Conservation (phyloP, 179 eudicot species). For the Spinacia oleracea region DNA sequence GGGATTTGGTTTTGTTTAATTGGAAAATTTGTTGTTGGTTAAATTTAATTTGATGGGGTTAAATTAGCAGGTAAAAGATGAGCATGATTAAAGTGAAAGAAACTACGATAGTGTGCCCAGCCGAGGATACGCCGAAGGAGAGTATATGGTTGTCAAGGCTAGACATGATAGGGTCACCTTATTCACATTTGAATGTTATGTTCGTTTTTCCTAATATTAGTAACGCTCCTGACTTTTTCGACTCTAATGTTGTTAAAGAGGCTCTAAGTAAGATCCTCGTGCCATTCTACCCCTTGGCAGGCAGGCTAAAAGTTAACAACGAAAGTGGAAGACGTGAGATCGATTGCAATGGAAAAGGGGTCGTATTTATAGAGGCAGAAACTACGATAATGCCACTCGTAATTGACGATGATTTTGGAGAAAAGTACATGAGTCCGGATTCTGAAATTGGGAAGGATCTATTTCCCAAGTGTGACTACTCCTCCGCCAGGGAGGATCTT, state of each 20-base stretch:
- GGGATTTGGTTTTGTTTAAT: too few relatives aligned
- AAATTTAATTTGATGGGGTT: too few relatives aligned
- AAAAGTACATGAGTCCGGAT: too few relatives aligned
- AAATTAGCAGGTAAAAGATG: too few relatives aligned
- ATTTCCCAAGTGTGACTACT: not conserved
- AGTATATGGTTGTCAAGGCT: too few relatives aligned
- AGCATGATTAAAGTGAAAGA: not conserved
- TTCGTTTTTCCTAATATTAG: not conserved
- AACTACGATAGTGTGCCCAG: not conserved
- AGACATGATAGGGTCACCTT: too few relatives aligned
- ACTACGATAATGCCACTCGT: not conserved
- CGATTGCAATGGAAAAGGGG: constrained; percentile 16
- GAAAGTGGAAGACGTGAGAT: not conserved
- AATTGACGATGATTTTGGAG: constrained; percentile 6
- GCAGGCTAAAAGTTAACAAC: not conserved
- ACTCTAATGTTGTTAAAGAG: not conserved
- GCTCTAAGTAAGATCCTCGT: not conserved
- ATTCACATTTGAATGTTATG: not conserved
- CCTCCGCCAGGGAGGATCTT: not conserved
- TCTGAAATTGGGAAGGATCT: too few relatives aligned
- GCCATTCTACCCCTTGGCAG: constrained; percentile 17
- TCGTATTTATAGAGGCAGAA: constrained; percentile 9
- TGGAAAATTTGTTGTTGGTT: too few relatives aligned
- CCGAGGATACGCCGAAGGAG: too few relatives aligned
- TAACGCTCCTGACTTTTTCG: not conserved